A percentile compares a stretch with the other conserved stretches of the same genome.
phyloP scores from a whole-genome alignment of 305 asterid genomes.

The Fraxinus xanthoxyloides region DNA sequence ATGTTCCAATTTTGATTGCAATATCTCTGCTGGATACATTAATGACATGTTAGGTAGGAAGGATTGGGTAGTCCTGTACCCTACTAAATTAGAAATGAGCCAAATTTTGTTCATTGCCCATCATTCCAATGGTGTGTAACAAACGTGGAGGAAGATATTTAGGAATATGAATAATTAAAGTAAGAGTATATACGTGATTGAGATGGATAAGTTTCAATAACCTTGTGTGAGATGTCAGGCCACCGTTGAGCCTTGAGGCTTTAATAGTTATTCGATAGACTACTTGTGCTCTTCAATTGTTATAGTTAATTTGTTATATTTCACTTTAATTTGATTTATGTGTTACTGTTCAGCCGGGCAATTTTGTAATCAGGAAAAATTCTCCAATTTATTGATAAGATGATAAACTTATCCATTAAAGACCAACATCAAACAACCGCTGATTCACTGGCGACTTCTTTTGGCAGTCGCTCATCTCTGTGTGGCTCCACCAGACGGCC shows the following conservation, averaged over 20 bases:
- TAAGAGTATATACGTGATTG: not conserved
- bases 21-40: not conserved
- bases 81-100: not conserved
- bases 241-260: not conserved
- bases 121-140: not conserved
- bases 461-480: slow-evolving; percentile 34
- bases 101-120: not conserved
- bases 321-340: not conserved
- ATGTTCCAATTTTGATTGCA: not conserved
- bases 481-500: slow-evolving; percentile 39
- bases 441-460: slow-evolving; percentile 30
- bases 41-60: not conserved
- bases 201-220: not conserved
- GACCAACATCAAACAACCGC: slow-evolving; percentile 28
- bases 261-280: not conserved
- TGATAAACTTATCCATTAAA: slow-evolving; percentile 42
- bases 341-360: slow-evolving; percentile 6
- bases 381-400: slow-evolving; percentile 24
- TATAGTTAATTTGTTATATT: not conserved
- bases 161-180: not conserved
- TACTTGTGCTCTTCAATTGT: no score
- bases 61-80: not conserved
- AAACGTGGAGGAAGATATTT: not conserved
- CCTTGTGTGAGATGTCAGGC: not conserved
- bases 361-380: not conserved